Base-by-base conservation (phyloP, 306 rosid genomes). In the Pachyrhizus erosus region DNA sequence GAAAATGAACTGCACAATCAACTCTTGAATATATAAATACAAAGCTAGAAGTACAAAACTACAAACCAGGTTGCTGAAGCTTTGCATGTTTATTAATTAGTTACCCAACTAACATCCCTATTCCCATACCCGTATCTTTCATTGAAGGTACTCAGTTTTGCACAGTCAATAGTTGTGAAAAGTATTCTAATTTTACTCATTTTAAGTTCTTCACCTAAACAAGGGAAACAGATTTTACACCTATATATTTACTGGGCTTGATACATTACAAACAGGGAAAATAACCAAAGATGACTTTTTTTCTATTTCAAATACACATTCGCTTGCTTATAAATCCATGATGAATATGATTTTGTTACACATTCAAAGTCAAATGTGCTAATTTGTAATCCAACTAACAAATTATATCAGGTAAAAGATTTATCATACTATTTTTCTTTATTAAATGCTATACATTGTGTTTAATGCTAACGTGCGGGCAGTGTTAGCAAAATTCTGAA, bases 1-100 rank as follows among this genome's bases (percentile, higher is more conserved):
- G 21, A 85, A 60, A 82, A 10, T 72, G 34, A 77, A 45, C 26
- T 54, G 76, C 78, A 73, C 11, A 23, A 39, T 73, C 83, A 87
- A 66, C 68, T 66, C 46, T 31, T 62, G 75, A 83, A 49, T 49
- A 17, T 52, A 66, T 60, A 76, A 61, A 68, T 49, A 20, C 72
- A 64, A 48, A 42, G 57, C 64, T 43, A 79, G 72, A 85, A 21
- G 27, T 4, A 77, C 26, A 58, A 33, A 64, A 46, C 68, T 42
- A 45, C 14, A 72, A 23, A 76, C 9, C 51, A 78, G 24, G 78
- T 62, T 15, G 21, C 67, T 1, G 29, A 65, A 65, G 71, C 64
- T 51, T 39, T 40, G 65, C 79, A 39, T 0, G 48, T 29, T 26
- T 42, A 55, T 45, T 27, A 14, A 11, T 62, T 54, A 55, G n/a